Evolutionary conservation across 23 red algal species (phyloP).

Genomic region (Gracilaria gracilis): DNA sequence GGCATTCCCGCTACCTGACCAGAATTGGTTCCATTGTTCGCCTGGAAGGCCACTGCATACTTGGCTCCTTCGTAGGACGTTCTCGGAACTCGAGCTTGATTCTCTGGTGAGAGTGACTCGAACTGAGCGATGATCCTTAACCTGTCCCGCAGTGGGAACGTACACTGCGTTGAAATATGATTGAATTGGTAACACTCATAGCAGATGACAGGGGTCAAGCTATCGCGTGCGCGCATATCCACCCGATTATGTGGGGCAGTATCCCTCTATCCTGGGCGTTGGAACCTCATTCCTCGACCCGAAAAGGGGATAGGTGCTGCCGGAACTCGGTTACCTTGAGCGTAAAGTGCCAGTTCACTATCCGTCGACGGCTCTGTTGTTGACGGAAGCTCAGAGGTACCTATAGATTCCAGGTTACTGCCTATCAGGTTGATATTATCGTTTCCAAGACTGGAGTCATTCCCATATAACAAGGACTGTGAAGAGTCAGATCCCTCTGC

Average conservation of each 20-base stretch:
- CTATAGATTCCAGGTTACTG: neutral
- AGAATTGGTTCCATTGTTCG: neutral
- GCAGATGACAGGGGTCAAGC: neutral
- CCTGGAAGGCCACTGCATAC: neutral
- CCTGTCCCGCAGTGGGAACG: neutral
- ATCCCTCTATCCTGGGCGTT: neutral
- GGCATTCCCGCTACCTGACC: neutral
- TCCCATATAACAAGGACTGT: neutral
- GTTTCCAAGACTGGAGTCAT: neutral
- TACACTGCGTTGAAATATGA: constrained; percentile 5
- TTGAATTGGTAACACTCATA: neutral
- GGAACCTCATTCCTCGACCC: neutral
- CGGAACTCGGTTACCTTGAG: neutral
- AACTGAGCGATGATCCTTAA: constrained; percentile 1
- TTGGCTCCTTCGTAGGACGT: constrained; percentile 13
- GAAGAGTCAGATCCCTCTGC: neutral
- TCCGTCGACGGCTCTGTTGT: neutral
- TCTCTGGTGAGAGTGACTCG: neutral
- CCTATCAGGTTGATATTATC: neutral
- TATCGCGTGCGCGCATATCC: neutral
- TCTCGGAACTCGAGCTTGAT: neutral
- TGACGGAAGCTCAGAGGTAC: neutral
- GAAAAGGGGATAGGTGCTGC: neutral
- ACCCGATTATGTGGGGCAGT: neutral
- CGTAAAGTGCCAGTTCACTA: neutral